Conservation (phyloP, 1,284 basidiomycete species). For the Retiboletus flavoniger region DNA sequence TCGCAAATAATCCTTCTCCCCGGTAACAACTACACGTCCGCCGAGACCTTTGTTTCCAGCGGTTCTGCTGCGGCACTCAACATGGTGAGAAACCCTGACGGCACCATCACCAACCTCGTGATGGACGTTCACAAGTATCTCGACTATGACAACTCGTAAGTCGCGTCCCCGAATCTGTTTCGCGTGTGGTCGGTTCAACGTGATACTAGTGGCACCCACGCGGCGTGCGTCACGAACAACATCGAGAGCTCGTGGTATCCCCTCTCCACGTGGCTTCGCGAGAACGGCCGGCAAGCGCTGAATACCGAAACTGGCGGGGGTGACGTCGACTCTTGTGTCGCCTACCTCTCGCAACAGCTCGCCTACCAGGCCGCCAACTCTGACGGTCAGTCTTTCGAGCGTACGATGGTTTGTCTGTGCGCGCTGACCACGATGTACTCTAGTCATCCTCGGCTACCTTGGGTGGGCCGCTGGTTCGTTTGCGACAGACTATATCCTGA, state of each 20-base stretch:
- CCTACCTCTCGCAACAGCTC: conserved; percentile 49
- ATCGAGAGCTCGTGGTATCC: conserved; percentile 49
- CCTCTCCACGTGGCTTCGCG: conserved; percentile 50
- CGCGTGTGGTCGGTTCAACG: neutral
- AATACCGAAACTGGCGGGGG: conserved; percentile 65
- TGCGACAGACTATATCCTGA: conserved; percentile 34
- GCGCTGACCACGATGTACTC: neutral
- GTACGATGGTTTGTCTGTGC: neutral
- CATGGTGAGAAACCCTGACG: conserved; percentile 53
- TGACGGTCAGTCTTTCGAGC: conserved; percentile 38
- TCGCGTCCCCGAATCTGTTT: conserved; percentile 12
- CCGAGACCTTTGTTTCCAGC: conserved; percentile 50
- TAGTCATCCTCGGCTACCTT: conserved; percentile 45
- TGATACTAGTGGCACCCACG: conserved; percentile 21
- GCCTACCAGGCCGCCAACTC: conserved; percentile 52
- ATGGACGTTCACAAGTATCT: conserved; percentile 69
- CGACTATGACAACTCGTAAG: conserved; percentile 53
- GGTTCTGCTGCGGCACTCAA: conserved; percentile 55
- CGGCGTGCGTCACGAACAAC: conserved; percentile 51
- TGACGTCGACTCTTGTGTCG: conserved; percentile 47
- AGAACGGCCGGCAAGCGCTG: conserved; percentile 57
- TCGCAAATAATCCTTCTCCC: conserved; percentile 55
- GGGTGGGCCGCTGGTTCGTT: conserved; percentile 46
- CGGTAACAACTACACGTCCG: conserved; percentile 53
- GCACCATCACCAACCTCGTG: conserved; percentile 47